phyloP scores from a whole-genome alignment of 2,329 filamentous ascomycete genomes.

The Nemania sp. region DNA sequence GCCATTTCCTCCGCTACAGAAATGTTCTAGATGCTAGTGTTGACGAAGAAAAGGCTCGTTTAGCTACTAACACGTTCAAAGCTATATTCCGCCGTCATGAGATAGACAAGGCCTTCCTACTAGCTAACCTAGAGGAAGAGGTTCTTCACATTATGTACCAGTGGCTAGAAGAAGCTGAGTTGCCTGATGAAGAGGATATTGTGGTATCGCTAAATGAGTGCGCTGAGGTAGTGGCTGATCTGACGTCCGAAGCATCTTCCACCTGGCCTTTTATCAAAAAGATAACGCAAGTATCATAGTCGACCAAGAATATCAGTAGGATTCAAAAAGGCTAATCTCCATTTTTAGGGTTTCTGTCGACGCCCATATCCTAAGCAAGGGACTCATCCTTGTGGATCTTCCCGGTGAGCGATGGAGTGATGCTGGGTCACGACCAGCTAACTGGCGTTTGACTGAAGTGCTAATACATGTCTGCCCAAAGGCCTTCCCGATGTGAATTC shows the following conservation, averaged over 20 bases:
- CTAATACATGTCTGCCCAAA: constrained; percentile 24
- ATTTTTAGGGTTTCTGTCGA: constrained; percentile 47
- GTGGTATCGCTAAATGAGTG: constrained; percentile 35
- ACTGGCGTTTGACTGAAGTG: too few relatives aligned
- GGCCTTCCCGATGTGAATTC: constrained; percentile 53
- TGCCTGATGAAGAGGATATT: too few relatives aligned
- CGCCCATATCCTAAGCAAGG: constrained; percentile 52
- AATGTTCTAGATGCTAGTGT: background rate
- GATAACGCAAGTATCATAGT: constrained; percentile 42
- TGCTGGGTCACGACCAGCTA: too few relatives aligned
- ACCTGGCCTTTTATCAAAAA: constrained; percentile 53
- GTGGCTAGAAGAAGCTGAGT: too few relatives aligned
- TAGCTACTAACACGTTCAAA: constrained; percentile 46
- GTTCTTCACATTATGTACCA: constrained; percentile 21
- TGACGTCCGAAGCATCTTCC: constrained; percentile 45
- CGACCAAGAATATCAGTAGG: too few relatives aligned
- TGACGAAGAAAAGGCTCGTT: constrained; percentile 35
- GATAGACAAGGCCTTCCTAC: constrained; percentile 29
- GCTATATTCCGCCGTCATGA: constrained; percentile 44
- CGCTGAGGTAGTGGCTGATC: constrained; percentile 40
- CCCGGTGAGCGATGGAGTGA: constrained; percentile 43
- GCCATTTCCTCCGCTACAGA: constrained; percentile 41
- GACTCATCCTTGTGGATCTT: constrained; percentile 53
- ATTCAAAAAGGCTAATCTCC: constrained; percentile 21
- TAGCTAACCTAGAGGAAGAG: background rate